Conservation (phyloP, 2,329 filamentous ascomycete genomes). For the Zelopaecilomyces penicillatus region DNA sequence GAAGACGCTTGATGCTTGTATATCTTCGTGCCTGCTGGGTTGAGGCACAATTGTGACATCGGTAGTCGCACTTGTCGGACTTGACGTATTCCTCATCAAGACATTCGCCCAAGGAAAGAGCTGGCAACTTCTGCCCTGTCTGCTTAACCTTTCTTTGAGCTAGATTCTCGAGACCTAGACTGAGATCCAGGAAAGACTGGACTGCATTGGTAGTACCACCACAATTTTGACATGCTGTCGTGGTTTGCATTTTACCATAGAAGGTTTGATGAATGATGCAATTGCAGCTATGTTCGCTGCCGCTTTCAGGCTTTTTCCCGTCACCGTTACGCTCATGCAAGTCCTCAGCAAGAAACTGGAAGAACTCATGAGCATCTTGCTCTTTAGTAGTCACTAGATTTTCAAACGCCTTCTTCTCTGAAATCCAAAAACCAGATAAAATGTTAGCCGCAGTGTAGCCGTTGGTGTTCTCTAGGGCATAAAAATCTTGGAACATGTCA, state of each 20-base stretch:
- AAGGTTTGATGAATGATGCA: constrained; percentile 94
- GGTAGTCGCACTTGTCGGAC: constrained; percentile 81
- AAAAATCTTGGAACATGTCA: constrained; percentile 66
- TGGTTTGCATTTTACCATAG: constrained; percentile 83
- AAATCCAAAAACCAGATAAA: constrained; percentile 83
- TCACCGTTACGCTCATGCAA: constrained; percentile 77
- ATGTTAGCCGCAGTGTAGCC: constrained; percentile 88
- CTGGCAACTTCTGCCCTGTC: constrained; percentile 35
- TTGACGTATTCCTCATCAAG: constrained; percentile 80
- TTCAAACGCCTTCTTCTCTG: constrained; percentile 62
- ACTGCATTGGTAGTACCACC: constrained; percentile 72
- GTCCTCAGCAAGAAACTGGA: constrained; percentile 89
- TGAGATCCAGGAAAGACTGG: constrained; percentile 87
- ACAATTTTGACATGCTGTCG: constrained; percentile 85
- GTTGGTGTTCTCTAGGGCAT: constrained; percentile 67
- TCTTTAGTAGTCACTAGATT: constrained; percentile 84
- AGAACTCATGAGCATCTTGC: constrained; percentile 95
- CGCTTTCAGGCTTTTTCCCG: constrained; percentile 51
- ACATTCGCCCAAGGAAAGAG: constrained; percentile 57
- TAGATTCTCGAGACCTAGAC: constrained; percentile 70
- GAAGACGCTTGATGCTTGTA: constrained; percentile 73
- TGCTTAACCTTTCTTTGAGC: constrained; percentile 57
- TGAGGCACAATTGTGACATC: constrained; percentile 70
- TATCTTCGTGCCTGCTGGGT: constrained; percentile 76
- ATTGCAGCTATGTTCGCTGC: constrained; percentile 59